Evolutionary conservation across 2,329 filamentous ascomycete genomes (phyloP).

Genomic region (Ceratocystis colombiana): DNA sequence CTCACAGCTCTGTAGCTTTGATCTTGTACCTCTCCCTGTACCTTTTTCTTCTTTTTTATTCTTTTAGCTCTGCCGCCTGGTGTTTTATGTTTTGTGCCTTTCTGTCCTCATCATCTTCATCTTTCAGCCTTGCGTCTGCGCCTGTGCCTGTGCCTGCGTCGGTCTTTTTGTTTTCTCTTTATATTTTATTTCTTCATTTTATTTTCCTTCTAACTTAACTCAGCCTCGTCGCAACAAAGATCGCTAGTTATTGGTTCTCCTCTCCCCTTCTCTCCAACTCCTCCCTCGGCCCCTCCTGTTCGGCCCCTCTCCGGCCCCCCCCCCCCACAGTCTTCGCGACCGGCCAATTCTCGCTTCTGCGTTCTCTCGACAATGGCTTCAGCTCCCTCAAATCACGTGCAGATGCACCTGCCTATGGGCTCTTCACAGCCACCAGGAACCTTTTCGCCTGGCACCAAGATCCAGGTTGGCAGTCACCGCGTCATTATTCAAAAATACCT

Average conservation of each 20-base stretch:
- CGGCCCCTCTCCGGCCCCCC: not conserved
- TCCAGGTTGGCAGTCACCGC: slow-evolving; percentile 85
- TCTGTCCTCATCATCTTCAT: not conserved
- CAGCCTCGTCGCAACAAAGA: not conserved
- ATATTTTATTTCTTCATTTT: slow-evolving; percentile 1
- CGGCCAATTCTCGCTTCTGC: slow-evolving; percentile 1
- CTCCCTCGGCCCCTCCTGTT: not conserved
- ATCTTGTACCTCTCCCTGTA: not conserved
- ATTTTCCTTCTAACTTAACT: not conserved
- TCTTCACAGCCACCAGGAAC: slow-evolving; percentile 61
- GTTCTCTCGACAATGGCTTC: slow-evolving; percentile 21
- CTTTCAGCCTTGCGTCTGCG: not conserved
- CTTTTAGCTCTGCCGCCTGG: slow-evolving; percentile 2
- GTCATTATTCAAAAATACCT: slow-evolving; percentile 95
- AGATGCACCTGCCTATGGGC: slow-evolving; percentile 32
- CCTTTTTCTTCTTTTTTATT: not conserved
- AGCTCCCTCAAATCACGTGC: slow-evolving; percentile 22
- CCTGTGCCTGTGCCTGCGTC: too few species aligned
- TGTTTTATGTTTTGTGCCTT: slow-evolving; percentile 6
- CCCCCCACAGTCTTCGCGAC: not conserved
- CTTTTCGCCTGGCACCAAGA: slow-evolving; percentile 88
- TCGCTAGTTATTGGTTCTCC: not conserved
- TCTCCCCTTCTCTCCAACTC: not conserved
- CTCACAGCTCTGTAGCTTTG: not conserved
- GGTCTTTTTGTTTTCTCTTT: not conserved